Evolutionary conservation across 306 rosid species (phyloP).

Genomic region (Trichosanthes cucumerina): DNA sequence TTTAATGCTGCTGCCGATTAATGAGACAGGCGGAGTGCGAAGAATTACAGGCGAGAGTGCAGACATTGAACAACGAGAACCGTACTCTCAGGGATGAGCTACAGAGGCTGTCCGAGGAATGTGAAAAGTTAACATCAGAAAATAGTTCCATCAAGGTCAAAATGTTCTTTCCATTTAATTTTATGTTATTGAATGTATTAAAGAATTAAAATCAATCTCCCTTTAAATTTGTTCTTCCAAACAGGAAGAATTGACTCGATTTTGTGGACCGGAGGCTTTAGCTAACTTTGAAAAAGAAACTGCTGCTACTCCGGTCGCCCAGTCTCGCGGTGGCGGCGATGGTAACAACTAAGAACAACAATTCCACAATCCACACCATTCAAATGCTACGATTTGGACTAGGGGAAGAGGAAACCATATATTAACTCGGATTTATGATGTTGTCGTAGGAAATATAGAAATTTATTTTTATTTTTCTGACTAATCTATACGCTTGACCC

Average conservation of each 20-base stretch:
- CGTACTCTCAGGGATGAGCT: slow-evolving; percentile 64
- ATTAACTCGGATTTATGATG: neutral
- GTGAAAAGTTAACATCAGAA: slow-evolving; percentile 74
- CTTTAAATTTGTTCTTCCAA: neutral
- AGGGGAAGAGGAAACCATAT: neutral
- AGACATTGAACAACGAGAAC: slow-evolving; percentile 63
- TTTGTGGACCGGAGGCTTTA: slow-evolving; percentile 72
- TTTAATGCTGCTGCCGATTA: neutral
- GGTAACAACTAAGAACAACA: slow-evolving; percentile 21
- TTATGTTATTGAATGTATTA: no score
- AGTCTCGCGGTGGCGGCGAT: slow-evolving; percentile 10
- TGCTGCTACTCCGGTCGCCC: slow-evolving; percentile 8
- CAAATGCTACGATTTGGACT: slow-evolving; percentile 7
- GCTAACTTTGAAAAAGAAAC: slow-evolving; percentile 42
- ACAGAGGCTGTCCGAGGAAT: slow-evolving; percentile 76
- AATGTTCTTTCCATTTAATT: neutral
- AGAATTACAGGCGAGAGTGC: slow-evolving; percentile 83
- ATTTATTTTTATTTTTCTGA: slow-evolving; percentile 24
- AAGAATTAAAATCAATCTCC: neutral
- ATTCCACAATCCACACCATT: neutral
- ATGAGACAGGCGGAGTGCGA: slow-evolving; percentile 86
- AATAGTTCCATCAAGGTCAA: slow-evolving; percentile 68
- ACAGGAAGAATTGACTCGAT: slow-evolving; percentile 82
- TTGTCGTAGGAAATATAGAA: slow-evolving; percentile 28
- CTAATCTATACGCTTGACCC: slow-evolving; percentile 41